Evolutionary conservation across 2,329 filamentous ascomycete species (phyloP).

Genomic region (Uncinocarpus reesii): DNA sequence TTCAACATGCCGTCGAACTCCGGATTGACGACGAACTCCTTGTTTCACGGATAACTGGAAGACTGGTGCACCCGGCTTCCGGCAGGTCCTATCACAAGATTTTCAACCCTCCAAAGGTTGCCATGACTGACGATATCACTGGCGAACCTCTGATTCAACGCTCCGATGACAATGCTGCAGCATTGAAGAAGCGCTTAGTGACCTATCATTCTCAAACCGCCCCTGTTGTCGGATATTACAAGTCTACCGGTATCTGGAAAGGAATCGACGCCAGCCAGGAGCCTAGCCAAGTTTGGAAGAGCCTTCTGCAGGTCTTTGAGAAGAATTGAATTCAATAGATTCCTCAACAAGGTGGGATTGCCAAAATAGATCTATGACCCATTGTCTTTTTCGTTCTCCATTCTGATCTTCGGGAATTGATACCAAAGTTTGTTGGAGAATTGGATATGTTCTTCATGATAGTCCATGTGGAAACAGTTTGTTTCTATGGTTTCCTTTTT

Average conservation of each 20-base stretch:
- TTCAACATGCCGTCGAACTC: slow-evolving; percentile 92
- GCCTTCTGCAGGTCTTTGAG: slow-evolving; percentile 71
- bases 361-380: slow-evolving; percentile 35
- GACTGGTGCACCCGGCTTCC: slow-evolving; percentile 87
- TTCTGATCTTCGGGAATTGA: slow-evolving; percentile 4
- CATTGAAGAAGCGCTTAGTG: slow-evolving; percentile 82
- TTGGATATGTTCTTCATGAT: slow-evolving; percentile 16
- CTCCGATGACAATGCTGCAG: slow-evolving; percentile 92
- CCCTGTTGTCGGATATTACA: slow-evolving; percentile 92
- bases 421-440: slow-evolving; percentile 1
- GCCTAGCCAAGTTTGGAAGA: slow-evolving; percentile 92
- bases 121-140: slow-evolving; percentile 93
- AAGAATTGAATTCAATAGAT: slow-evolving; percentile 37
- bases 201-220: slow-evolving; percentile 93
- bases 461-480: slow-evolving; percentile 12
- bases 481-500: slow-evolving; percentile 10
- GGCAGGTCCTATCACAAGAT: slow-evolving; percentile 96
- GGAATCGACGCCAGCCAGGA: slow-evolving; percentile 92
- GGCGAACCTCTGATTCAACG: slow-evolving; percentile 94
- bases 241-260: slow-evolving; percentile 94
- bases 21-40: slow-evolving; percentile 92
- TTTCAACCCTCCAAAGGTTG: slow-evolving; percentile 92
- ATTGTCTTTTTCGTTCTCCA: neutral
- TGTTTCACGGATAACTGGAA: slow-evolving; percentile 91
- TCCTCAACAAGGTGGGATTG: slow-evolving; percentile 47